phyloP scores from a whole-genome alignment of 2,329 filamentous ascomycete species.

The Fusarium sp. region DNA sequence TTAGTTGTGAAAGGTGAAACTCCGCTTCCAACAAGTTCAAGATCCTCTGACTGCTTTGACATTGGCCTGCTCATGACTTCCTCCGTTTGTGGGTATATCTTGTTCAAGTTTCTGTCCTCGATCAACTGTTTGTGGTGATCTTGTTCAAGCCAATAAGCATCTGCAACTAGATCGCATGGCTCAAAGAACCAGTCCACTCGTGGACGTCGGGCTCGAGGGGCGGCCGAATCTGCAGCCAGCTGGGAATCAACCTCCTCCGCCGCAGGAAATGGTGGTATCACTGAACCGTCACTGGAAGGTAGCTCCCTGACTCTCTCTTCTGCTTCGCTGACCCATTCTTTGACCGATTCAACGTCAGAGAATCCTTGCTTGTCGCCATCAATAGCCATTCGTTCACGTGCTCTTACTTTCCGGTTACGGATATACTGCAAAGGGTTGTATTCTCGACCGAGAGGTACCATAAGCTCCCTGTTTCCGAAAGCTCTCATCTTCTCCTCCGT shows the following conservation, averaged over 20 bases:
- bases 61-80: slow-evolving; percentile 45
- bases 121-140: slow-evolving; percentile 82
- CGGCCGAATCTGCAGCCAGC: slow-evolving; percentile 55
- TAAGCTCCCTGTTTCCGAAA: slow-evolving; percentile 45
- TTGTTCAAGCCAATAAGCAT: slow-evolving; percentile 91
- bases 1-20: slow-evolving; percentile 44
- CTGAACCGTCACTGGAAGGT: slow-evolving; percentile 38
- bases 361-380: slow-evolving; percentile 82
- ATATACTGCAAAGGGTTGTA: slow-evolving; percentile 96
- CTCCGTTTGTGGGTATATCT: slow-evolving; percentile 69
- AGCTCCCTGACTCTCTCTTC: slow-evolving; percentile 47
- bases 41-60: slow-evolving; percentile 47
- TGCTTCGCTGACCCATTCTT: slow-evolving; percentile 80
- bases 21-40: slow-evolving; percentile 19
- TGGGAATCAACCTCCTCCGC: slow-evolving; percentile 59
- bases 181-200: slow-evolving; percentile 87
- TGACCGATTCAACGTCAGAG: slow-evolving; percentile 76
- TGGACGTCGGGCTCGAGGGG: slow-evolving; percentile 73
- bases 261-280: slow-evolving; percentile 59
- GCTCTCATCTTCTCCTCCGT: slow-evolving; percentile 47
- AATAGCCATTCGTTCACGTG: slow-evolving; percentile 78
- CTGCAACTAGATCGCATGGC: slow-evolving; percentile 87
- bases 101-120: slow-evolving; percentile 80
- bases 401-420: slow-evolving; percentile 86
- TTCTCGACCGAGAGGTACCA: slow-evolving; percentile 67